These are phyloP conservation scores for Arachis hypogaea DNA, from an alignment of 306 rosid genomes.

Conservation along the genomic window DNA sequence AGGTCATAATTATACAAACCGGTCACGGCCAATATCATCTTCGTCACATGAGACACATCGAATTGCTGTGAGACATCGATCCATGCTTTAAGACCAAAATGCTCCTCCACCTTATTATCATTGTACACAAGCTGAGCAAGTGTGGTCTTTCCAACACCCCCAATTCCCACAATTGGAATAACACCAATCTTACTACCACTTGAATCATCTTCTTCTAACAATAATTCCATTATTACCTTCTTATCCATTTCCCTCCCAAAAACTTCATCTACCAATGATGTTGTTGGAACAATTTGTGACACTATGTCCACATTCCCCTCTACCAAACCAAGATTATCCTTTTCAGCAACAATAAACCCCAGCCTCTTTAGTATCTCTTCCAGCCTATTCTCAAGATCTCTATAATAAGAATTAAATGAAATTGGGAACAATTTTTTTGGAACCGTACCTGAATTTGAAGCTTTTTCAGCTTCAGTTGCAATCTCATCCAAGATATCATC, in stretches of 20 bases:
- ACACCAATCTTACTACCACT: background rate
- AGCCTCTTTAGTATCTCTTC: slow-evolving; percentile 29
- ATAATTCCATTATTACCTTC: background rate
- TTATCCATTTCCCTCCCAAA: background rate
- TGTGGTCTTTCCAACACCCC: slow-evolving; percentile 39
- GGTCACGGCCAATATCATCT: slow-evolving; percentile 2
- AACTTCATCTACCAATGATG: slow-evolving; percentile 19
- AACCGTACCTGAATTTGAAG: background rate
- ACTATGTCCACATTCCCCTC: slow-evolving; percentile 8
- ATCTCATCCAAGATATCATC: slow-evolving; percentile 47
- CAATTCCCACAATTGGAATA: slow-evolving; percentile 21
- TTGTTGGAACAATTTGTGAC: slow-evolving; percentile 2
- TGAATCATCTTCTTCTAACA: background rate
- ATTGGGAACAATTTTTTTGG: background rate
- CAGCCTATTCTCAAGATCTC: slow-evolving; percentile 5
- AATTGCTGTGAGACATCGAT: slow-evolving; percentile 28
- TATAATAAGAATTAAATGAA: background rate
- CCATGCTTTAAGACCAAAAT: slow-evolving; percentile 28
- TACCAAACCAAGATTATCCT: slow-evolving; percentile 34
- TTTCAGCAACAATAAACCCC: slow-evolving; percentile 35
- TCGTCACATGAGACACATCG: slow-evolving; percentile 26
- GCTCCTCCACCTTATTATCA: slow-evolving; percentile 15
- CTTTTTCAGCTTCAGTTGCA: slow-evolving; percentile 4
- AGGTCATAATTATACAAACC: background rate
- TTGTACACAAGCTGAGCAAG: slow-evolving; percentile 35